These are phyloP conservation scores for Serendipita vermifera DNA, from an alignment of 768 basidiomycete genomes.

Conservation along the genomic window DNA sequence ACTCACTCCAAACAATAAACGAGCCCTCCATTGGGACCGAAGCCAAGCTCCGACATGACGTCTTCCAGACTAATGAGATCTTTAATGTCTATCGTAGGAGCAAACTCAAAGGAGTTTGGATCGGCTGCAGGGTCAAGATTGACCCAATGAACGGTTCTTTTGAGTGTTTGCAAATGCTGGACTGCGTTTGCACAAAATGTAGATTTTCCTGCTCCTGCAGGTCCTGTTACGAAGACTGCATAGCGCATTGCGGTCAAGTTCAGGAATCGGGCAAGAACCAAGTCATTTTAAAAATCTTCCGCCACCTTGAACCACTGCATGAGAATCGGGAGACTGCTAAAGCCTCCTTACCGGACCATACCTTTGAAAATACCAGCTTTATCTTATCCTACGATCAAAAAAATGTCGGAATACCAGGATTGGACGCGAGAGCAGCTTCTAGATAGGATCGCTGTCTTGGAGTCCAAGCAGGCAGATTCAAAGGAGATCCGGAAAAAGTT, in stretches of 20 bases:
- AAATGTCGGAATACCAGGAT: conserved; percentile 30
- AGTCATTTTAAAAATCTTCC: no score
- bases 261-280: no score
- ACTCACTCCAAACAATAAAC: conserved; percentile 99
- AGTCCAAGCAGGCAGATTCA: conserved; percentile 22
- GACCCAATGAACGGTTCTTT: conserved; percentile 79
- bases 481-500: conserved; percentile 17
- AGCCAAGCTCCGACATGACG: conserved; percentile 88
- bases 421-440: conserved; percentile 63
- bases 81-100: conserved; percentile 85
- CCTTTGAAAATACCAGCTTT: no score
- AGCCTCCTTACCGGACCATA: no score
- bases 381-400: no score
- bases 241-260: no score
- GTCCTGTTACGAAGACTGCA: conserved; percentile 83
- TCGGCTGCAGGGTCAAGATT: conserved; percentile 95
- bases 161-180: conserved; percentile 73
- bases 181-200: conserved; percentile 83
- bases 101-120: conserved; percentile 76
- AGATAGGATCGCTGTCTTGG: conserved; percentile 45
- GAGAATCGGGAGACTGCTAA: no score
- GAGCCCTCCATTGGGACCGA: conserved; percentile 93
- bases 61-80: conserved; percentile 87
- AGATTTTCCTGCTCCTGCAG: conserved; percentile 95
- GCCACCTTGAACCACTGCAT: no score